Conservation (phyloP, 768 basidiomycete genomes). For the Rhodotorula toruloides region DNA sequence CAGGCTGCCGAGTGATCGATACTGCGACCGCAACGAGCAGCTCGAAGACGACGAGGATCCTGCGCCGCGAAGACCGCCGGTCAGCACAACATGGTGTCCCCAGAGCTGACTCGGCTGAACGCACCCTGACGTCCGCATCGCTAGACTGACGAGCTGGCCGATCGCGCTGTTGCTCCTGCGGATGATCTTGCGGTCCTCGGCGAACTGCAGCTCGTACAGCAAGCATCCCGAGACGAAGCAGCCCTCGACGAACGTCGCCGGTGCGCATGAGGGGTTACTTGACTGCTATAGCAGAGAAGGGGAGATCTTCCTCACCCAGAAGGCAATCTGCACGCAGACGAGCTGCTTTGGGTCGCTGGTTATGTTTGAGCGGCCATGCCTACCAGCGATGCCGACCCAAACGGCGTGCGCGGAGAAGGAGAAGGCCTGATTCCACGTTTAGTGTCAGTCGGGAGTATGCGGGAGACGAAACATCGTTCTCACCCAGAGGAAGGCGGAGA, state of each 20-base stretch:
- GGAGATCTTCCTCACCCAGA: constrained; percentile 1
- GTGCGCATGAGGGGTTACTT: neutral
- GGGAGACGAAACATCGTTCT: too few relatives aligned
- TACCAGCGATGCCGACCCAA: constrained; percentile 9
- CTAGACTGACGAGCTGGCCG: constrained; percentile 15
- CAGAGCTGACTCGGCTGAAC: neutral
- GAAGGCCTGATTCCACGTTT: too few relatives aligned
- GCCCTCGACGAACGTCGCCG: constrained; percentile 17
- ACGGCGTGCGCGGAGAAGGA: constrained; percentile 7
- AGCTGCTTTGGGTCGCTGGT: neutral
- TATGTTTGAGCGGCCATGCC: neutral
- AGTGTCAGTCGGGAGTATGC: too few relatives aligned
- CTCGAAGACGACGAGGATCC: constrained; percentile 27
- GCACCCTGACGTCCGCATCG: constrained; percentile 19
- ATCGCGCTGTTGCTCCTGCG: neutral
- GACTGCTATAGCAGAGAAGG: neutral
- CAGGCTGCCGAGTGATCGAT: neutral
- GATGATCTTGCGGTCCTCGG: constrained; percentile 11
- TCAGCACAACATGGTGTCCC: neutral
- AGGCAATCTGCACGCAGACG: neutral
- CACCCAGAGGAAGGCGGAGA: constrained; percentile 14
- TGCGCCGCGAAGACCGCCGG: neutral
- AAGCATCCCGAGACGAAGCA: constrained; percentile 11
- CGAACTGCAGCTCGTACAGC: constrained; percentile 25
- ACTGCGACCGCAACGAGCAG: constrained; percentile 23